Base-by-base conservation (phyloP, 202 grass and related monocot species). In the Musa balbisiana region DNA sequence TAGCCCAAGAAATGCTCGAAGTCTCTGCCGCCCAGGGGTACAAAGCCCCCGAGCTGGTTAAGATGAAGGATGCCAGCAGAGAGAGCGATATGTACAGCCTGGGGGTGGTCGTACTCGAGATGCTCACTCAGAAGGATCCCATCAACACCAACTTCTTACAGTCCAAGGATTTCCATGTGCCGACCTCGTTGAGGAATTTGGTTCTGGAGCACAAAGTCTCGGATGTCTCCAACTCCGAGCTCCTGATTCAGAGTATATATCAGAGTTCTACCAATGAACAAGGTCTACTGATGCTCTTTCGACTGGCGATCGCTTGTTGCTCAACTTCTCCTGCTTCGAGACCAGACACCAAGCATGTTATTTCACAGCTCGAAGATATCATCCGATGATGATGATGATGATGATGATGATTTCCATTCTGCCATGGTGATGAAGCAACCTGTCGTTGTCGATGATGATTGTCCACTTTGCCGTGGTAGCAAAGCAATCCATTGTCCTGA, bases 131-230 rank as follows among this genome's bases (percentile, higher is more conserved):
- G 15, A 99, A 84, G 85, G 91, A 93, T n/a, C 64, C 75, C 0
- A 29, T 80, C 68, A 82, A 67, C 65, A 69, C 79, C 9, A 73
- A 56, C 10, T 64, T 82, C 2, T 75, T 88, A 0, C 87, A 86
- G 16, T 82, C 80, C 9, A 85, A 90, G 2, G 95, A 95, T 69
- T 82, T 95, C 69, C 88, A 88, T 54, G 24, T 95, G 66, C 95
- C 85, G 0, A 78, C 83, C 66, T 83, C 84, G 23, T 90, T 99
- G 72, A 89, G 82, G 72, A 89, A 99, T 17, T 79, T 99, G 80
- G 85, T 92, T 27, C 89, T 99, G 2, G 95, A 99, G 83, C 91
- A 89, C 70, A 99, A 94, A 85, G 91, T 99, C 50, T 83, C 89
- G 0, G 85, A 90, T 59, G 89, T 87, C 10, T 99, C 90, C 73